These are phyloP conservation scores for Penicillium silybi DNA, from an alignment of 495 filamentous ascomycete genomes.

Conservation along the genomic window DNA sequence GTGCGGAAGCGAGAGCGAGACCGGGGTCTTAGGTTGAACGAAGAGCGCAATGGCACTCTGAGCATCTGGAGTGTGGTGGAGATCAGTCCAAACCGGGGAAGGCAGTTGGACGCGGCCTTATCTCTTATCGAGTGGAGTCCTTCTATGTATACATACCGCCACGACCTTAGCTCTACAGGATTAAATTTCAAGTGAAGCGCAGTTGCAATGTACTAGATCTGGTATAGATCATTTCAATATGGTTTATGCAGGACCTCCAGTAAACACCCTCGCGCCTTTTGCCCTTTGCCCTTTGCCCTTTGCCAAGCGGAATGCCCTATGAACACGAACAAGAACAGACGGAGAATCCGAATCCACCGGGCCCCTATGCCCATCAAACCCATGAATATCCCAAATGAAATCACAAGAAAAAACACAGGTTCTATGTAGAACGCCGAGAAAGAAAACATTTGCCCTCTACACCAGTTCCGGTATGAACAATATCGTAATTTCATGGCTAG, in stretches of 20 bases:
- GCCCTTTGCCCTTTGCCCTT: slow-evolving; percentile 3
- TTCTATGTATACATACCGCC: background rate
- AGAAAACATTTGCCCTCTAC: slow-evolving; percentile 4
- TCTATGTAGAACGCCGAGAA: background rate
- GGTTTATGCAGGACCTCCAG: slow-evolving; percentile 1
- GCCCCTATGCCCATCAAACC: slow-evolving; percentile 1
- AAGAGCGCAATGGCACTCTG: background rate
- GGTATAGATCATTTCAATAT: slow-evolving; percentile 1
- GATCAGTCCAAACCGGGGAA: slow-evolving; percentile 17
- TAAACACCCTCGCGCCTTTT: slow-evolving; percentile 12
- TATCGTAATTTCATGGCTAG: slow-evolving; percentile 31
- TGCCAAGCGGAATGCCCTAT: background rate
- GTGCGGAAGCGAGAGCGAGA: background rate
- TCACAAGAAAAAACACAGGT: slow-evolving; percentile 3
- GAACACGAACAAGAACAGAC: slow-evolving; percentile 1
- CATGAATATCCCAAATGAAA: background rate
- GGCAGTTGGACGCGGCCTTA: slow-evolving; percentile 20
- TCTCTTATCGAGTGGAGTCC: slow-evolving; percentile 4
- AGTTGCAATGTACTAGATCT: background rate
- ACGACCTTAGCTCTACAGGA: too few relatives aligned
- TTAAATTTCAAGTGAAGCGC: too few relatives aligned
- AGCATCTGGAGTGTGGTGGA: slow-evolving; percentile 1
- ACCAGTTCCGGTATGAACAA: slow-evolving; percentile 16
- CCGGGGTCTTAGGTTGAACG: background rate
- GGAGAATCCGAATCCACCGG: background rate